A percentile compares a stretch with the other conserved stretches of the same genome.
Conservation (phyloP, 1,284 basidiomycete species). For the Lentinus polychrous region DNA sequence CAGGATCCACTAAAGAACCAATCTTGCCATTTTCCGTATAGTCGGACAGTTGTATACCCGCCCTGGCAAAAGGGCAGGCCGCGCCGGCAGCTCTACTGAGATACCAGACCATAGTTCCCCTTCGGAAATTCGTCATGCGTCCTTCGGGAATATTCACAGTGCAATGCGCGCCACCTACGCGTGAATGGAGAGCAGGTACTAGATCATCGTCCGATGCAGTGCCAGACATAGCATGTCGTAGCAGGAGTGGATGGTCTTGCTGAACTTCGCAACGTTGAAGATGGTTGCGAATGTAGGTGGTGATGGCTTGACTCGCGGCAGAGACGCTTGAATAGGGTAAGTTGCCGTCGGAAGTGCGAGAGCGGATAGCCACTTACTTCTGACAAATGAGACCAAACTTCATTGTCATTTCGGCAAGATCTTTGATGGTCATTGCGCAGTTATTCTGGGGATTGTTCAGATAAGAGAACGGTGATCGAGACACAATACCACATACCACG, state of each 20-base stretch:
- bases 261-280: conserved; percentile 61
- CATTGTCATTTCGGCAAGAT: conserved; percentile 64
- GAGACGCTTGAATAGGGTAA: conserved; percentile 42
- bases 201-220: conserved; percentile 65
- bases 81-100: conserved; percentile 65
- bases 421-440: conserved; percentile 77
- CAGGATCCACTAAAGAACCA: conserved; percentile 17
- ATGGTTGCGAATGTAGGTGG: conserved; percentile 69
- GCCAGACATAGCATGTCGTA: conserved; percentile 66
- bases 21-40: conserved; percentile 47
- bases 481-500: conserved; percentile 42
- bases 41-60: conserved; percentile 63
- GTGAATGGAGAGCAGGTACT: conserved; percentile 61
- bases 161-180: conserved; percentile 57
- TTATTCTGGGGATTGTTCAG: conserved; percentile 44
- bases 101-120: conserved; percentile 75
- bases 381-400: conserved; percentile 61
- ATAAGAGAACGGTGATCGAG: background rate
- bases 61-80: conserved; percentile 65
- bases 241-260: conserved; percentile 64
- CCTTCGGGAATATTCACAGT: conserved; percentile 35
- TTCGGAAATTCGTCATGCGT: conserved; percentile 65
- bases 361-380: conserved; percentile 43
- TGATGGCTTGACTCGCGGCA: conserved; percentile 72
- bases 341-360: conserved; percentile 1